Conservation (phyloP, 257 asterid species). For the Nicotiana sylvestris region DNA sequence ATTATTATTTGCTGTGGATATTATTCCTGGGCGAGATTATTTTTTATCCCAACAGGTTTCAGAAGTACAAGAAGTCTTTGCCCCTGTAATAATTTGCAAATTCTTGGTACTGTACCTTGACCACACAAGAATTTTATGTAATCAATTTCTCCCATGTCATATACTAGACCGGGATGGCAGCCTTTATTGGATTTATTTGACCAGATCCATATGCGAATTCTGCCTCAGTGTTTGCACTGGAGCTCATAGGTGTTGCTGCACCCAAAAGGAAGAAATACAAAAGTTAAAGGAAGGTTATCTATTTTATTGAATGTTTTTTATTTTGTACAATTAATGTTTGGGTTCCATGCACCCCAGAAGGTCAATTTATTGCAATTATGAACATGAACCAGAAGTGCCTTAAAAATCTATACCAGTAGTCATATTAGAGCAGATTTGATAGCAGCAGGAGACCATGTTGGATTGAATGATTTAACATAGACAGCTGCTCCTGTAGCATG, state of each 20-base stretch:
- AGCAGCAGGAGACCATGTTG: slow-evolving; percentile 70
- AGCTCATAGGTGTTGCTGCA: slow-evolving; percentile 44
- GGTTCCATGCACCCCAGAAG: too few relatives aligned
- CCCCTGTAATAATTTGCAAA: slow-evolving; percentile 47
- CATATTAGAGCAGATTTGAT: slow-evolving; percentile 62
- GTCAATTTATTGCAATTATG: too few relatives aligned
- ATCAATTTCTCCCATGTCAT: slow-evolving; percentile 47
- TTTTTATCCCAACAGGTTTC: neutral
- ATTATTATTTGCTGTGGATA: too few relatives aligned
- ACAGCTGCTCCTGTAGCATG: slow-evolving; percentile 69
- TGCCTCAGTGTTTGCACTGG: slow-evolving; percentile 31
- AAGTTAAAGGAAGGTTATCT: neutral
- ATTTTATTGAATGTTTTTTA: neutral
- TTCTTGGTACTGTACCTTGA: slow-evolving; percentile 54
- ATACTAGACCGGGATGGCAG: slow-evolving; percentile 55
- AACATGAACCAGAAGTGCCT: too few relatives aligned
- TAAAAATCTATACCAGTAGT: slow-evolving; percentile 40
- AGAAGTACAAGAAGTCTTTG: slow-evolving; percentile 40
- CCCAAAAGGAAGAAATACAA: neutral
- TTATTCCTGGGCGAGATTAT: too few relatives aligned
- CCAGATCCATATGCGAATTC: slow-evolving; percentile 76
- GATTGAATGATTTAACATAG: slow-evolving; percentile 57
- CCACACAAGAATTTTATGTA: slow-evolving; percentile 63
- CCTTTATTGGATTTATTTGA: slow-evolving; percentile 60
- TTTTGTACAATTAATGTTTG: too few relatives aligned